Conservation (phyloP, 768 basidiomycete species). For the Polyporus arcularius region DNA sequence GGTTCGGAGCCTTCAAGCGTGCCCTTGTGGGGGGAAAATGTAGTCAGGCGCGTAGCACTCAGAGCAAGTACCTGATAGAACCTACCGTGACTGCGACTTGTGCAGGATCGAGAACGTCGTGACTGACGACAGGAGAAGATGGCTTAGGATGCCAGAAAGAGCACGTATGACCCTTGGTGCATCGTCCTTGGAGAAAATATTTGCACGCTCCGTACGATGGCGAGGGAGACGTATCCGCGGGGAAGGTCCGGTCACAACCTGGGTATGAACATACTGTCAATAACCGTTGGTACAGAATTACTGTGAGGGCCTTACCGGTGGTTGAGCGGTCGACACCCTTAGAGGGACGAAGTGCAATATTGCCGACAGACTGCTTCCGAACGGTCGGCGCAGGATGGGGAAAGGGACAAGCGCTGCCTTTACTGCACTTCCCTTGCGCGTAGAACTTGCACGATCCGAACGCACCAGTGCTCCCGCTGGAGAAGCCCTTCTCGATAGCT, state of each 20-base stretch:
- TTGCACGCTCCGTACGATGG: slow-evolving; percentile 21
- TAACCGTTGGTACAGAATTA: too few relatives aligned
- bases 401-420: slow-evolving; percentile 5
- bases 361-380: neutral
- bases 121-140: neutral
- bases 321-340: too few relatives aligned
- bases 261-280: neutral
- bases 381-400: neutral
- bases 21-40: too few relatives aligned
- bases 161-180: slow-evolving; percentile 31
- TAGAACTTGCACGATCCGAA: slow-evolving; percentile 14
- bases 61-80: neutral
- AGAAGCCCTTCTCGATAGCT: too few relatives aligned
- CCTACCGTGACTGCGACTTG: neutral
- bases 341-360: too few relatives aligned
- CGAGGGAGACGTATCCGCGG: neutral
- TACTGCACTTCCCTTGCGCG: slow-evolving; percentile 6
- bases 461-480: neutral
- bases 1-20: too few relatives aligned
- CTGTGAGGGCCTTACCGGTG: too few relatives aligned
- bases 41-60: too few relatives aligned
- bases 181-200: slow-evolving; percentile 29
- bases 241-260: neutral
- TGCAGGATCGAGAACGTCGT: too few relatives aligned
- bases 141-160: slow-evolving; percentile 22